phyloP scores from a whole-genome alignment of 2,329 filamentous ascomycete species.

The Neurospora crassa region DNA sequence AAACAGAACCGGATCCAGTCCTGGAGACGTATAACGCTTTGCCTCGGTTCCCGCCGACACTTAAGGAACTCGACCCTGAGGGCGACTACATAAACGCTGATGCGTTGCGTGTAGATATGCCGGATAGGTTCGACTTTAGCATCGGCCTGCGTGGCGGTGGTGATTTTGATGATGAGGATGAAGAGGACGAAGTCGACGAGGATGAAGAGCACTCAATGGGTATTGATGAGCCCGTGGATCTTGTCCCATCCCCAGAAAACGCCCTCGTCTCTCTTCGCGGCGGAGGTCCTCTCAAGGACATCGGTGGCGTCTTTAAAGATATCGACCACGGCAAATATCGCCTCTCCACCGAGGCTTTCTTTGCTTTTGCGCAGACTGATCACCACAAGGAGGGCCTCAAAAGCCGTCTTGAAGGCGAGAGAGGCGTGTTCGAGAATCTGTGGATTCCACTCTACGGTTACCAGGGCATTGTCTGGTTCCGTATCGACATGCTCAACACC shows the following conservation, averaged over 20 bases:
- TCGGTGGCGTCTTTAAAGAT: background rate
- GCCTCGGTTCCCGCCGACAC: background rate
- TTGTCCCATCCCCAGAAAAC: background rate
- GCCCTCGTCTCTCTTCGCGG: conserved; percentile 5
- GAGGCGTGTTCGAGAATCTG: background rate
- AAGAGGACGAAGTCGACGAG: background rate
- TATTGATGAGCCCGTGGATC: background rate
- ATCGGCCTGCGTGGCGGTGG: conserved; percentile 11
- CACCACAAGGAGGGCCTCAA: background rate
- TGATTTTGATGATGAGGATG: background rate
- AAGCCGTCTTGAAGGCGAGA: conserved; percentile 1
- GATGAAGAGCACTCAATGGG: background rate
- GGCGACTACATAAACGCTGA: background rate
- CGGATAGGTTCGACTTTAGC: background rate
- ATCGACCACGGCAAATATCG: background rate
- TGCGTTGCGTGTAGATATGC: background rate
- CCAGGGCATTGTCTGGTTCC: conserved; percentile 17
- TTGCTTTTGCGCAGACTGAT: background rate
- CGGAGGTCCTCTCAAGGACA: background rate
- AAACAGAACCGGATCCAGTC: conserved; percentile 10
- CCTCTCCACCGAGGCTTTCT: background rate
- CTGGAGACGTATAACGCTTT: conserved; percentile 12
- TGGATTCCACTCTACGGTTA: conserved; percentile 16
- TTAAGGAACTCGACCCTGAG: background rate
- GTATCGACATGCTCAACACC: conserved; percentile 8